Conservation (phyloP, 179 eudicot species). For the Amaranthus tricolor region DNA sequence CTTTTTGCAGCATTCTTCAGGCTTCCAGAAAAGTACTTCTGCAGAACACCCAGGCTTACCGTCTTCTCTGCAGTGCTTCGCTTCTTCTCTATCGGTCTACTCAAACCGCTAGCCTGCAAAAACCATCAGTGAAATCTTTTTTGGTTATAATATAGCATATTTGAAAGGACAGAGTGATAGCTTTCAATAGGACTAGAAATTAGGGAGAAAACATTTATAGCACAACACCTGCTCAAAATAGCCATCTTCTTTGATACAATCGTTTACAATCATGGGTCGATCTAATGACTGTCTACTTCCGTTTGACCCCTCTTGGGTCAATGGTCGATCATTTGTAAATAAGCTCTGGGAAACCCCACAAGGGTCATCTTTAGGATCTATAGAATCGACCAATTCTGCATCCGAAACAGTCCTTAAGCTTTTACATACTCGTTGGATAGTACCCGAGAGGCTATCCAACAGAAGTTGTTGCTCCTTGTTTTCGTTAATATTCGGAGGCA, state of each 20-base stretch:
- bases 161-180: too few species aligned
- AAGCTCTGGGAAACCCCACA: conserved; percentile 30
- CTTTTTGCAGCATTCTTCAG: conserved; percentile 93
- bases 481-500: conserved; percentile 64
- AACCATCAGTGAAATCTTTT: not conserved
- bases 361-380: conserved; percentile 21
- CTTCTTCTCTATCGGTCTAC: conserved; percentile 53
- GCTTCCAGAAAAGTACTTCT: conserved; percentile 88
- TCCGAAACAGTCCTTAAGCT: conserved; percentile 73
- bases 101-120: conserved; percentile 30
- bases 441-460: conserved; percentile 65
- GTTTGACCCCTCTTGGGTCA: conserved; percentile 27
- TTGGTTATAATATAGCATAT: too few species aligned
- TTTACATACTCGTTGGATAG: conserved; percentile 72
- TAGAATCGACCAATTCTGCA: conserved; percentile 43
- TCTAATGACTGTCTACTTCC: conserved; percentile 29
- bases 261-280: conserved; percentile 23
- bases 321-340: conserved; percentile 33
- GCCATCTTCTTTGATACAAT: conserved; percentile 28
- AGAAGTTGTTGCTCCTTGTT: conserved; percentile 77
- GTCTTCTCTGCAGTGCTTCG: conserved; percentile 71
- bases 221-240: conserved; percentile 46
- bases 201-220: not conserved
- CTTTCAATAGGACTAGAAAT: not conserved
- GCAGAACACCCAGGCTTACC: conserved; percentile 73